Evolutionary conservation across 129 eudicot species (phyloP).

Genomic region (Solidago caesia): DNA sequence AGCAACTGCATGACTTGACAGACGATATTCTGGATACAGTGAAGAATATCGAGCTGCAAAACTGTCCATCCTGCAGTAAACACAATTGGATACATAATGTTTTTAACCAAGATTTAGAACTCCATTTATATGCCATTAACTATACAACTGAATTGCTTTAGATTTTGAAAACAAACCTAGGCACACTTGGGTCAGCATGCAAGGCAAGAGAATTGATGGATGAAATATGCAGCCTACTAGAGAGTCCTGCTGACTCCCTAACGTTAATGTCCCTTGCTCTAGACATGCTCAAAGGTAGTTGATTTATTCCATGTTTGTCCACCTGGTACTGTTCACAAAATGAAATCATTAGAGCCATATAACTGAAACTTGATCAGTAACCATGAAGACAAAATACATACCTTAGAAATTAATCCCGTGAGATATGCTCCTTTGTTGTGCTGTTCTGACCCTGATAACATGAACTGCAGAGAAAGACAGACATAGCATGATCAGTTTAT

Average conservation of each 20-base stretch:
- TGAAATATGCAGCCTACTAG: conserved; percentile 46
- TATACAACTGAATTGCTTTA: neutral
- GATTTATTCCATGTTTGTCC: conserved; percentile 42
- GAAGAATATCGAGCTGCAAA: conserved; percentile 48
- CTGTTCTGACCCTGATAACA: conserved; percentile 74
- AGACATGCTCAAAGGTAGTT: conserved; percentile 36
- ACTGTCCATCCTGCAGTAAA: conserved; percentile 48
- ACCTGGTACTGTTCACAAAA: conserved; percentile 48
- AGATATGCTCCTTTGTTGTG: conserved; percentile 72
- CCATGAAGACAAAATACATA: conserved; percentile 19
- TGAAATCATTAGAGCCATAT: neutral
- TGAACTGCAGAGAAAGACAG: conserved; percentile 49
- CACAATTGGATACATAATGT: neutral
- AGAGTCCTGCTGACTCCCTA: conserved; percentile 42
- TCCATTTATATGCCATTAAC: neutral
- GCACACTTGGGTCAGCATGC: conserved; percentile 33
- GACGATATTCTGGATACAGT: conserved; percentile 40
- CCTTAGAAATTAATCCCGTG: conserved; percentile 58
- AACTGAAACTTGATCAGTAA: neutral
- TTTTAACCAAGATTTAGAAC: neutral
- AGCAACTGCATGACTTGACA: conserved; percentile 41
- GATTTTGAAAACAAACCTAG: conserved; percentile 51
- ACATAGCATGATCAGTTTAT: conserved; percentile 14
- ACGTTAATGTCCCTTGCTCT: conserved; percentile 36
- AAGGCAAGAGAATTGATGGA: conserved; percentile 47